Evolutionary conservation across 768 basidiomycete species (phyloP), one percentile per base, ranked within the genome.

Genomic region (Pholiota microspora): DNA sequence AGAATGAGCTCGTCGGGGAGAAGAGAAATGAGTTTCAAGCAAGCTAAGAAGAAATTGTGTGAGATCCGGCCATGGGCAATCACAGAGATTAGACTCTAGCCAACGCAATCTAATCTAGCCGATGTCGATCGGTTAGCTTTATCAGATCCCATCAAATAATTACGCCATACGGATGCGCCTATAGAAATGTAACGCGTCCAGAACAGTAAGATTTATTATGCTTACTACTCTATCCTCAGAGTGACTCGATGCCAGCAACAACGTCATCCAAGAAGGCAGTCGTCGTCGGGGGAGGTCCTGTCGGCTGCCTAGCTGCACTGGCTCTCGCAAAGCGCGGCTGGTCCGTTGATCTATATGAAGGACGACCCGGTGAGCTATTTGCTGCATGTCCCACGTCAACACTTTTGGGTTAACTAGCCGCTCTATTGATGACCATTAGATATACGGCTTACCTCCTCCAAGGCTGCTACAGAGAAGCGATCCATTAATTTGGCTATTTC

Each of bases 401-500:
- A 59, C 55, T 55, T 28, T 36, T 59, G 27, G 42, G 54, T 25
- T 59, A 53, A 45, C 29, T 45, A 34, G 51, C 56, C 46, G 46
- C 42, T 45, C 55, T 47, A 53, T 62, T 31, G n/a, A n/a, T 53
- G 53, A 42, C 40, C 49, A 44, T 49, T 59, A 93, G 92, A 93
- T 74, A 76, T 89, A 61, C 85, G 92, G 42, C 78, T 89, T 49
- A 79, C 85, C 27, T 81, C 85, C 27, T 86, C 88, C 46, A 86
- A 82, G 68, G 77, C 78, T 42, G 77, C 74, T 51, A 72, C 80
- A 25, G 82, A 85, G 64, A 89, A 91, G 66, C 84, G 96, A 54
- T 97, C 94, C 53, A 97, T 98, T 72, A 98, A 98, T 74, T 78
- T 98, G 51, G 95, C 94, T 24, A 92, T 98, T 55, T 98, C 95